These are phyloP conservation scores for Xylaria telfairii DNA, from an alignment of 495 filamentous ascomycete genomes.

Conservation along the genomic window DNA sequence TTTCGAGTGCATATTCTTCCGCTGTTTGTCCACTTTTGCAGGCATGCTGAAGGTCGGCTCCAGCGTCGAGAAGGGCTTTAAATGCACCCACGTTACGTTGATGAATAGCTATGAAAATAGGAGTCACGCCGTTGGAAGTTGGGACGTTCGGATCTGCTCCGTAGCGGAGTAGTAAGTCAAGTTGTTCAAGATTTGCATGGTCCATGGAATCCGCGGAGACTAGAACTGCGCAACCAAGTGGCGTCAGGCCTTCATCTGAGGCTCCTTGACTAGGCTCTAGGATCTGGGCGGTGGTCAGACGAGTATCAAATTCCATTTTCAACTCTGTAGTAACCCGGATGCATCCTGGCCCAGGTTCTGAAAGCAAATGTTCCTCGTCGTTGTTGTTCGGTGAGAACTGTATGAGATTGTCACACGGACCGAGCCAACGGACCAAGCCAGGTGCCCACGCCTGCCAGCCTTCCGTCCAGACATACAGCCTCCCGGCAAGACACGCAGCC, in stretches of 20 bases:
- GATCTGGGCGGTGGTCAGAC: too few relatives aligned
- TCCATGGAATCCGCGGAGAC: not conserved
- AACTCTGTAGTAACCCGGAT: too few relatives aligned
- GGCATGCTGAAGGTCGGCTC: not conserved
- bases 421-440: too few relatives aligned
- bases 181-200: not conserved
- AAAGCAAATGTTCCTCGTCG: too few relatives aligned
- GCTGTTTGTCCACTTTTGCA: not conserved
- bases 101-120: slow-evolving; percentile 1
- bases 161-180: not conserved
- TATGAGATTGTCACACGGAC: too few relatives aligned
- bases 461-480: too few relatives aligned
- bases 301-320: too few relatives aligned
- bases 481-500: too few relatives aligned
- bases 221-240: not conserved
- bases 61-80: not conserved
- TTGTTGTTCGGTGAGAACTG: too few relatives aligned
- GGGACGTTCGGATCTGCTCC: not conserved
- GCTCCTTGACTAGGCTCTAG: not conserved
- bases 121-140: not conserved
- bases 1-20: not conserved
- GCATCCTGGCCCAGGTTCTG: too few relatives aligned
- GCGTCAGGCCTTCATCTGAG: not conserved
- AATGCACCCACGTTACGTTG: not conserved
- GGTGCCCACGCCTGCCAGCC: too few relatives aligned